phyloP scores from a whole-genome alignment of 371 early-diverging fungal species.

The Circinella minor region DNA sequence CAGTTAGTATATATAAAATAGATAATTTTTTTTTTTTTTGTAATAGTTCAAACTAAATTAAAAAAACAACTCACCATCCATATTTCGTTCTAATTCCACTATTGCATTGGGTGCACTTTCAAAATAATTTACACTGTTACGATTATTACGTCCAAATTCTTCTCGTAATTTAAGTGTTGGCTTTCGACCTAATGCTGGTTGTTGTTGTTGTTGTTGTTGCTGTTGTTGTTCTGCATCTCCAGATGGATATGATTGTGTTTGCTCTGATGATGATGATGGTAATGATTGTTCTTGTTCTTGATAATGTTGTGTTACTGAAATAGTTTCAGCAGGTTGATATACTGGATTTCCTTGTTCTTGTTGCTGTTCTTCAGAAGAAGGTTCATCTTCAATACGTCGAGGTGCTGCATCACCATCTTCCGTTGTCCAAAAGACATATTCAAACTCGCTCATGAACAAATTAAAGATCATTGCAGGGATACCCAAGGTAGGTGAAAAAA shows the following conservation, averaged over 20 bases:
- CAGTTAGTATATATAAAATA: constrained; percentile 5
- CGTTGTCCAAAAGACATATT: constrained; percentile 61
- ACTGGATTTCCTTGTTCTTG: constrained; percentile 22
- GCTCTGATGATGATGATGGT: neutral
- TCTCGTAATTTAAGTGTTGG: constrained; percentile 25
- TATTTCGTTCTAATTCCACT: constrained; percentile 42
- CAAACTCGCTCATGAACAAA: constrained; percentile 72
- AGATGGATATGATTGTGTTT: neutral
- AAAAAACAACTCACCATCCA: constrained; percentile 36
- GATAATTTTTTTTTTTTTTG: no score
- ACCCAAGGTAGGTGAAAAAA: constrained; percentile 74
- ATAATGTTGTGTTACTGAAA: neutral
- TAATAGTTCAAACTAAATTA: no score
- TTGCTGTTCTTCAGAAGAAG: no score
- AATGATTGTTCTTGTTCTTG: neutral
- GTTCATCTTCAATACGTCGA: constrained; percentile 16
- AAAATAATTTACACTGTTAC: constrained; percentile 52
- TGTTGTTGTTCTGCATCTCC: constrained; percentile 1
- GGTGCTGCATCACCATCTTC: constrained; percentile 39
- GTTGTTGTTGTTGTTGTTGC: neutral
- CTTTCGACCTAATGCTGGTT: constrained; percentile 8
- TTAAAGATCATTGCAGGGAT: constrained; percentile 75
- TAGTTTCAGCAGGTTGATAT: neutral
- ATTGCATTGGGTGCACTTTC: constrained; percentile 51
- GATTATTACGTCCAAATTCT: constrained; percentile 34